These are phyloP conservation scores for Vanrija humicola DNA, from an alignment of 1,284 basidiomycete genomes.

Conservation along the genomic window DNA sequence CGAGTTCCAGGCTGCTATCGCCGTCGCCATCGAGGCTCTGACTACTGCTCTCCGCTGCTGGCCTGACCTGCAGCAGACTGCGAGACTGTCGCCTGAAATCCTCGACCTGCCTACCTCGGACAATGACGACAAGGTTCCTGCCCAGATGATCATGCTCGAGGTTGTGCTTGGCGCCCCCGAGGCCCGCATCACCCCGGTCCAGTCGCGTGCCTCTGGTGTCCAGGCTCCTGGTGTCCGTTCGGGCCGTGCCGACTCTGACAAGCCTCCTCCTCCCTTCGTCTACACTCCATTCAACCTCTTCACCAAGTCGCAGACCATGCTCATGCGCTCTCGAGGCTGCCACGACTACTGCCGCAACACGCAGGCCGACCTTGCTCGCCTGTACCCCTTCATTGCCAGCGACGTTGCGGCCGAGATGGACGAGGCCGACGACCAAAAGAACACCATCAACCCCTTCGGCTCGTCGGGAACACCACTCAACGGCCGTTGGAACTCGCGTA, in stretches of 20 bases:
- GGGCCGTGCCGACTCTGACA: conserved; percentile 44
- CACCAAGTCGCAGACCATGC: conserved; percentile 52
- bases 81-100: conserved; percentile 52
- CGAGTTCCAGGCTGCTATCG: conserved; percentile 53
- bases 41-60: conserved; percentile 50
- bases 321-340: conserved; percentile 47
- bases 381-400: conserved; percentile 46
- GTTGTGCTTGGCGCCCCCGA: conserved; percentile 51
- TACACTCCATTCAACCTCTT: conserved; percentile 54
- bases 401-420: conserved; percentile 42
- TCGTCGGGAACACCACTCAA: conserved; percentile 8
- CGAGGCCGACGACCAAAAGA: conserved; percentile 27
- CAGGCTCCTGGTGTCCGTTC: conserved; percentile 39
- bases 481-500: conserved; percentile 17
- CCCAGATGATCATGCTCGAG: conserved; percentile 52
- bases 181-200: conserved; percentile 35
- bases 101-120: conserved; percentile 50
- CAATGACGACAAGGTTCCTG: conserved; percentile 39
- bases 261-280: conserved; percentile 52
- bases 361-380: conserved; percentile 42
- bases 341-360: conserved; percentile 47
- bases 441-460: conserved; percentile 13
- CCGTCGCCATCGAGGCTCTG: conserved; percentile 52
- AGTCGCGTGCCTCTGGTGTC: conserved; percentile 41
- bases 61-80: conserved; percentile 49